Evolutionary conservation across 495 filamentous ascomycete genomes (phyloP).

Genomic region (Podospora pseudocomata): DNA sequence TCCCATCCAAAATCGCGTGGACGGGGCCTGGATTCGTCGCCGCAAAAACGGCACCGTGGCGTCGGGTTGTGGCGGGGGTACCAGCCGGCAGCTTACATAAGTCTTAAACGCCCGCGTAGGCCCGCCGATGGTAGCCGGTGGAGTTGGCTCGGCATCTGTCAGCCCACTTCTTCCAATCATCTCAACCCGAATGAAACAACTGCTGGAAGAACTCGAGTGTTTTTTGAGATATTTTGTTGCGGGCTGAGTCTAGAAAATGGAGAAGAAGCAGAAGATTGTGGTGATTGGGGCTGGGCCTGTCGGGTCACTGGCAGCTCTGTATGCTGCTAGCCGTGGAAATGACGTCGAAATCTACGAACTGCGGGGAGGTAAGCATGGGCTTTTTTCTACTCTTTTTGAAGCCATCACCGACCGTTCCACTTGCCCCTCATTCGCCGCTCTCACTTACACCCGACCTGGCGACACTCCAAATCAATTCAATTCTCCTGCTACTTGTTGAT

Average conservation of each 20-base stretch:
- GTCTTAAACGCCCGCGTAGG: background rate
- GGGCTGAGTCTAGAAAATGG: slow-evolving; percentile 12
- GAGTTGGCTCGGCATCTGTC: background rate
- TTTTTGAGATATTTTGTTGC: background rate
- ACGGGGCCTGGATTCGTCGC: slow-evolving; percentile 3
- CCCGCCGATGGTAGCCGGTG: slow-evolving; percentile 1
- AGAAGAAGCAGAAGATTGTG: slow-evolving; percentile 61
- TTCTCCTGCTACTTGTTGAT: background rate
- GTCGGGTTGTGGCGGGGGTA: background rate
- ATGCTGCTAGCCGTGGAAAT: slow-evolving; percentile 81
- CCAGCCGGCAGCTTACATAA: background rate
- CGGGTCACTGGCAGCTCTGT: slow-evolving; percentile 85
- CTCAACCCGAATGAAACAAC: background rate
- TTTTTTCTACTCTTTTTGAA: background rate
- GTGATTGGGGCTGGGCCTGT: slow-evolving; percentile 92
- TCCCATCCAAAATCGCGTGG: background rate
- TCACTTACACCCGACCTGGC: background rate
- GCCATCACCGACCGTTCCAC: slow-evolving; percentile 8
- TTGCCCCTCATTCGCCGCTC: background rate
- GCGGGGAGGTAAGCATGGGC: slow-evolving; percentile 63
- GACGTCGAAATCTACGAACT: slow-evolving; percentile 94
- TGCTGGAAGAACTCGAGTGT: too few species aligned
- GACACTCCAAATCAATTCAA: background rate
- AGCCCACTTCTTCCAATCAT: background rate
- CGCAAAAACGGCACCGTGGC: slow-evolving; percentile 8